Evolutionary conservation across 768 basidiomycete species (phyloP).

Genomic region (Symmetrospora coprosmae): DNA sequence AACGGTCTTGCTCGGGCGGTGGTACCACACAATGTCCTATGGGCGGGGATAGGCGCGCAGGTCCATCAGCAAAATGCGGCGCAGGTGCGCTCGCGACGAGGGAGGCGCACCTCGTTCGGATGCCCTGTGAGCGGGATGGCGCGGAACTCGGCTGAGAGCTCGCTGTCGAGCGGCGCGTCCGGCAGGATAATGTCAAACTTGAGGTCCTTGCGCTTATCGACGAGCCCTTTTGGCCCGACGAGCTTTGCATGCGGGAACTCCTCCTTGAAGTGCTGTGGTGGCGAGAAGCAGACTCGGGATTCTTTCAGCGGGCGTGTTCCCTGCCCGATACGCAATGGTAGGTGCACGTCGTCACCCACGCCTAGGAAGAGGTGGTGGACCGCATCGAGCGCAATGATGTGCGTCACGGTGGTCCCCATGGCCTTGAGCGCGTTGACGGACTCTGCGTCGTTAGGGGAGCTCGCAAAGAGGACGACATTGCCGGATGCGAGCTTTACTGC

Average conservation of each 20-base stretch:
- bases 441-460: neutral
- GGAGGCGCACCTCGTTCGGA: slow-evolving; percentile 8
- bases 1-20: neutral
- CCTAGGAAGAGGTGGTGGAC: neutral
- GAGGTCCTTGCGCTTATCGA: slow-evolving; percentile 9
- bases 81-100: neutral
- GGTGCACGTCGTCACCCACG: neutral
- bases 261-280: slow-evolving; percentile 7
- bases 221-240: slow-evolving; percentile 16
- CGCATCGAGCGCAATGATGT: slow-evolving; percentile 17
- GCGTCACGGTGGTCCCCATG: slow-evolving; percentile 2
- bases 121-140: slow-evolving; percentile 5
- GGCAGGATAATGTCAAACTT: slow-evolving; percentile 11
- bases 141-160: neutral
- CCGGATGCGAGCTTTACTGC: neutral
- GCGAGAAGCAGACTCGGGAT: neutral
- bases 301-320: too few relatives aligned
- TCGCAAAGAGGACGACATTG: slow-evolving; percentile 15
- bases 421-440: neutral
- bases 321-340: too few relatives aligned
- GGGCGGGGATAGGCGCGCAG: neutral
- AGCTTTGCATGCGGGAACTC: slow-evolving; percentile 6
- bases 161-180: neutral
- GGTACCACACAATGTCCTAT: slow-evolving; percentile 15
- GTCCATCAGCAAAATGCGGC: neutral